A percentile compares a stretch with the other conserved stretches of the same genome.
phyloP scores from a whole-genome alignment of 257 asterid species.

The Primulina huaijiensis region DNA sequence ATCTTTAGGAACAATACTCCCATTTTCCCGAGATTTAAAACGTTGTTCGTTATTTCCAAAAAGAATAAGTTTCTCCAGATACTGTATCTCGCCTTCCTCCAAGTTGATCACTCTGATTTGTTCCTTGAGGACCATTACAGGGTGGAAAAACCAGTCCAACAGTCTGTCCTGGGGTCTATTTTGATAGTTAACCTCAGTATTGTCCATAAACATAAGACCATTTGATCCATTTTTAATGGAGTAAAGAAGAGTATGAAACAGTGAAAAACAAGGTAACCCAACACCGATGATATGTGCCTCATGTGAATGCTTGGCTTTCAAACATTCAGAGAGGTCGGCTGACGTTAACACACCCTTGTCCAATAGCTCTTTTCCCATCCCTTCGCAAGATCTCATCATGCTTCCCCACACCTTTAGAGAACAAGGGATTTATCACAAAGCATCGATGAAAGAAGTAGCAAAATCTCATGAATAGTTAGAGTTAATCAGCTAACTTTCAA shows the following conservation, averaged over 20 bases:
- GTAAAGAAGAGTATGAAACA: constrained; percentile 49
- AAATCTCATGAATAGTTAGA: not conserved
- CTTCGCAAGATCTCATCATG: constrained; percentile 63
- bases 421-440: not conserved
- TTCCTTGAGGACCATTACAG: constrained; percentile 78
- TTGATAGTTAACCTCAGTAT: constrained; percentile 65
- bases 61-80: constrained; percentile 65
- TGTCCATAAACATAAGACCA: constrained; percentile 65
- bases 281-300: constrained; percentile 48
- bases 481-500: not conserved
- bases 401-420: constrained; percentile 71
- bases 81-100: constrained; percentile 67
- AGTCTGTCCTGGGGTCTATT: constrained; percentile 84
- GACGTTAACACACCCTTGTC: constrained; percentile 49
- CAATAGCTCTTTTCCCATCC: constrained; percentile 58
- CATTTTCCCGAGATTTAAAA: constrained; percentile 69
- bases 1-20: constrained; percentile 53
- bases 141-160: constrained; percentile 91
- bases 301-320: constrained; percentile 55
- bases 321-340: constrained; percentile 71
- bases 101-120: constrained; percentile 61
- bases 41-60: constrained; percentile 57
- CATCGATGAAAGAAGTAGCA: not conserved
- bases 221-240: constrained; percentile 66
- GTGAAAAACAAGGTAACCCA: constrained; percentile 76